Evolutionary conservation across 1,139 yeast species (phyloP), one percentile per base, ranked within the genome.

Genomic region (Candida sp.): DNA sequence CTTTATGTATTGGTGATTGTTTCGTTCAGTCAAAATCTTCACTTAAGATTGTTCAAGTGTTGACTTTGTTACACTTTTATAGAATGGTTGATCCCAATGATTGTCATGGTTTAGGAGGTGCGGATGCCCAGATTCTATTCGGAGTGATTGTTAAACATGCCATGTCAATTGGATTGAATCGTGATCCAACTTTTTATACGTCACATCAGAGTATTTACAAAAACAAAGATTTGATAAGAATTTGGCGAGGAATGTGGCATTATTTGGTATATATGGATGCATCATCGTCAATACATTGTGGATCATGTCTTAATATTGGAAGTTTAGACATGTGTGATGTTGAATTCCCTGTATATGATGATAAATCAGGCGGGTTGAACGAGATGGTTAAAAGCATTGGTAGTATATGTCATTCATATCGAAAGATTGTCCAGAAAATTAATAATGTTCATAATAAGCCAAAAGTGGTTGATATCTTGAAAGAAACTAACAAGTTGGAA

Each of bases 101-200:
- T 51, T 63, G 73, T 46, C 72, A 66, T 49, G 79, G 79, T 1
- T 57, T 73, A 25, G 68, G 76, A 35, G 73, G 74, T 5, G 63
- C 72, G 0, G 77, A 73, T 48, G 63, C 72, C 8, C 73, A 70
- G 42, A 57, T 70, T 8, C 56, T 71, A 29, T 61, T 72, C 43
- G 76, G 77, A 0, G 57, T 63, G 1, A 64, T 66, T 11, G 56
- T 71, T 19, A 60, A 63, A 27, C 78, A 73, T 49, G 76, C 79
- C 0, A 48, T 68, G 38, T 60, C 75, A 5, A 71, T 72, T 42
- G 79, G 79, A 0, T 57, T 73, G 39, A 67, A 73, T 48, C 56
- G 79, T 11, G 79, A 73, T 46, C 78, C 79, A 1, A 54, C 63
- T 5, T 56, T 49, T 35, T 73, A 64, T 45, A 48, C 49, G 8